A percentile compares a stretch with the other conserved stretches of the same genome.
Evolutionary conservation across 257 asterid genomes (phyloP).

Genomic region (Datura wrightii): DNA sequence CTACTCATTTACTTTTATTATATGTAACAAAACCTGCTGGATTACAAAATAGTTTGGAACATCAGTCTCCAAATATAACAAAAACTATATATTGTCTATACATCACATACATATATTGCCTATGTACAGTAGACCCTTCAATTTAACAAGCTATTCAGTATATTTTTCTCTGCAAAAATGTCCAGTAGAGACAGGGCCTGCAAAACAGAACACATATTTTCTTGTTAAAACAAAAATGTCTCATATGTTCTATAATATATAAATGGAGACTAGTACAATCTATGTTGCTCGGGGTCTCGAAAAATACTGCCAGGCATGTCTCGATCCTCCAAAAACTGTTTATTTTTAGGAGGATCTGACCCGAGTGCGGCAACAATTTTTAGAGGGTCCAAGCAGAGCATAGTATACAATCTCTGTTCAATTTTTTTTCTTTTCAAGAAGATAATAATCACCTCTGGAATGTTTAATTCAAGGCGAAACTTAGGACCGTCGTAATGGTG

Average conservation of each 20-base stretch:
- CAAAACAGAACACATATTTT: neutral
- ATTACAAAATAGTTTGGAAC: neutral
- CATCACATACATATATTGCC: conserved; percentile 23
- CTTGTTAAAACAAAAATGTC: neutral
- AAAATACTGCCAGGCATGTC: neutral
- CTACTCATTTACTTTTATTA: neutral
- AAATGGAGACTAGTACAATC: neutral
- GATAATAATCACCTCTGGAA: conserved; percentile 73
- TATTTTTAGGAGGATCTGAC: neutral
- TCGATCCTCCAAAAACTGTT: neutral
- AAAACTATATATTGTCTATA: neutral
- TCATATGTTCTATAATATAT: neutral
- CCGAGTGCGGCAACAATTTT: neutral
- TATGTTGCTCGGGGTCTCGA: neutral
- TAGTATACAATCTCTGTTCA: neutral
- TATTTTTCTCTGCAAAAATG: conserved; percentile 63
- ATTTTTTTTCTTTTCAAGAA: too few relatives aligned
- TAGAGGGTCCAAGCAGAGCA: neutral
- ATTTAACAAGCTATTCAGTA: conserved; percentile 25
- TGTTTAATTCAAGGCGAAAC: conserved; percentile 86
- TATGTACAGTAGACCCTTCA: neutral
- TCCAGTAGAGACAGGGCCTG: conserved; percentile 94
- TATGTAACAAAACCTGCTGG: neutral
- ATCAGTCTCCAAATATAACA: neutral
- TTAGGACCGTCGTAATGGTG: conserved; percentile 98